Percentiles rank a stretch among this genome's conserved stretches.
These are phyloP conservation scores for Plasmodium yoelii DNA, from an alignment of 169 alveolate species.

Conservation along the genomic window DNA sequence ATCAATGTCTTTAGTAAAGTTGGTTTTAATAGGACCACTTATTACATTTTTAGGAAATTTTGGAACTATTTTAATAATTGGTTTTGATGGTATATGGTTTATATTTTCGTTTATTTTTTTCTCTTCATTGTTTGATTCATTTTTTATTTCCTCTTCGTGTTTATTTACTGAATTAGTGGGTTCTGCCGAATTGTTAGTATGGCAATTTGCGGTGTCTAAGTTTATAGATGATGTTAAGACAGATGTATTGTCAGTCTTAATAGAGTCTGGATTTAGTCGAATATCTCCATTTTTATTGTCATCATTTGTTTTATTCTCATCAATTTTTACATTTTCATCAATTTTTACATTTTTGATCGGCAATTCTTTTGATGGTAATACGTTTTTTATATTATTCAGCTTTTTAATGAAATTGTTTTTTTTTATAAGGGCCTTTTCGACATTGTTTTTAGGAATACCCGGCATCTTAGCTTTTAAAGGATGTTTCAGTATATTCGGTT, in stretches of 20 bases:
- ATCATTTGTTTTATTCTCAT: not conserved
- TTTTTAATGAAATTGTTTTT: conserved; percentile 18
- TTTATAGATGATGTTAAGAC: not conserved
- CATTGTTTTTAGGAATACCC: not conserved
- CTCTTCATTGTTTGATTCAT: not conserved
- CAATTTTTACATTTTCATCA: not conserved
- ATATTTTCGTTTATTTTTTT: no score
- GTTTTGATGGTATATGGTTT: not conserved
- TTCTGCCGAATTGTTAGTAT: not conserved
- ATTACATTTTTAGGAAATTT: not conserved
- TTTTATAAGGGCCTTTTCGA: not conserved
- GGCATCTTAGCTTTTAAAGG: conserved; percentile 3
- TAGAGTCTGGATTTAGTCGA: no score
- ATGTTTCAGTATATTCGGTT: not conserved
- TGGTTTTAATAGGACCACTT: not conserved
- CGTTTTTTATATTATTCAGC: conserved; percentile 3
- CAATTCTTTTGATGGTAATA: conserved; percentile 20
- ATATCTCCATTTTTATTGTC: not conserved
- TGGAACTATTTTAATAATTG: not conserved
- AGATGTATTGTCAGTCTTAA: no score
- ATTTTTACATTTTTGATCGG: conserved; percentile 2
- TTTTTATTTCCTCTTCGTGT: not conserved
- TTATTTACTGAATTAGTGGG: not conserved
- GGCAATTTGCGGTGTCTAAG: not conserved
- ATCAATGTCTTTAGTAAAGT: not conserved